Evolutionary conservation across 352 stramenopile species (phyloP), one percentile per base, ranked within the genome.

Genomic region (Globisporangium megalacanthum): DNA sequence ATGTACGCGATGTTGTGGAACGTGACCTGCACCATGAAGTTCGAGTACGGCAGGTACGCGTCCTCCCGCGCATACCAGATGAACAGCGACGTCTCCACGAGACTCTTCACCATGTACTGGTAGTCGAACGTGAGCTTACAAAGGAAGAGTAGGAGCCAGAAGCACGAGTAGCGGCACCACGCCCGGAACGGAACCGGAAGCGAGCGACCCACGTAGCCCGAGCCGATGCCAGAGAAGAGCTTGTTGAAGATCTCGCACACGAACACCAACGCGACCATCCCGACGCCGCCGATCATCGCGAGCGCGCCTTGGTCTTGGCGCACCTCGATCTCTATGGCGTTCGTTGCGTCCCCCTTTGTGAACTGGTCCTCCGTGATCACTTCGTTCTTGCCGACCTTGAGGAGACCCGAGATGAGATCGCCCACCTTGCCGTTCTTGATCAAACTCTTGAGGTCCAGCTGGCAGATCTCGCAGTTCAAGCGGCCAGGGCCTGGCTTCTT

Each of bases 1-100:
- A 94, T 82, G 66, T 91, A 94, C 22, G 86, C 52, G 55, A 94
- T 83, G 76, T 94, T 92, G 79, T 92, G 83, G 61, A 88, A 90
- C 46, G 72, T 82, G 29, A 86, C 33, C 62, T 92, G 84, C 33
- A 92, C 61, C 64, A 94, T 85, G 62, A 94, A 94, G 63, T 92
- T 72, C 39, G 82, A 92, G 60, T 88, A 89, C 58, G 77, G 69
- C 2, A 92, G 60, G 50, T 92, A 92, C 19, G 89, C 72, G 19
- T 77, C 68, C 60, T 72, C 63, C 61, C 88, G 71, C 8, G 80
- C 75, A 56, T 89, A 86, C 83, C 83, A 92, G 48, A 92, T 81
- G 39, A 91, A 75, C 62, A 94, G 75, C 9, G 74, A 83, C 15
- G 84, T 80, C 2, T 73, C 82, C 46, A 94, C 77, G 4, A 94